These are phyloP conservation scores for Pisolithus orientalis DNA, from an alignment of 768 basidiomycete species.

Conservation along the genomic window DNA sequence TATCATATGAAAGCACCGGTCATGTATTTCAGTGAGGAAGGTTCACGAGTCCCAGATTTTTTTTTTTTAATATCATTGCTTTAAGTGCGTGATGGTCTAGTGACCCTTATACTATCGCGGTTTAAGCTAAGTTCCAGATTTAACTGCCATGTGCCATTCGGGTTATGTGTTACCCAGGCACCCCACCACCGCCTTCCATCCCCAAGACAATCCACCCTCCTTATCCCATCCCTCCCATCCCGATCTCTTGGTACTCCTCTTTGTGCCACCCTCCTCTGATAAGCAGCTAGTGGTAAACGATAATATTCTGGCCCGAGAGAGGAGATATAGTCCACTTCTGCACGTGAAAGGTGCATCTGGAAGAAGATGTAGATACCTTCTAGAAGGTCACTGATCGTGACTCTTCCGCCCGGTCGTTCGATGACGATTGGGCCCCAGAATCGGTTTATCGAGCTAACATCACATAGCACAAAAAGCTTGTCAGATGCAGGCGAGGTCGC, in stretches of 20 bases:
- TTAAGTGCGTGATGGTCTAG: too few relatives aligned
- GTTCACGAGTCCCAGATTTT: constrained; percentile 27
- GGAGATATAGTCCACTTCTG: constrained; percentile 22
- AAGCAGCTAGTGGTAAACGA: too few relatives aligned
- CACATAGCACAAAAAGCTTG: constrained; percentile 21
- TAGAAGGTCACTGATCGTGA: constrained; percentile 42
- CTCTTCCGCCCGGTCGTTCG: background rate
- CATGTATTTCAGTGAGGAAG: background rate
- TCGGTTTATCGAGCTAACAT: constrained; percentile 15
- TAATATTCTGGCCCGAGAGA: background rate
- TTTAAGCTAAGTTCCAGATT: constrained; percentile 22
- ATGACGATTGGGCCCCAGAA: background rate
- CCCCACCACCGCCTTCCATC: constrained; percentile 29
- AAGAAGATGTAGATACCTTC: constrained; percentile 44
- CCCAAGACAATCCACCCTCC: background rate
- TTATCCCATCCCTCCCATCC: constrained; percentile 35
- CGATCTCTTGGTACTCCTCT: constrained; percentile 15
- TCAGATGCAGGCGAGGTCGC: constrained; percentile 18
- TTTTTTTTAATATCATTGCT: too few relatives aligned
- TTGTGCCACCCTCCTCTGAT: too few relatives aligned
- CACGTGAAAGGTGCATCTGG: constrained; percentile 33
- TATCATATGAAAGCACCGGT: background rate
- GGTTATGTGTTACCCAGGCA: constrained; percentile 21
- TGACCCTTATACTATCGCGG: too few relatives aligned
- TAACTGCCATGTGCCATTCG: constrained; percentile 37